A percentile compares a stretch with the other conserved stretches of the same genome.
phyloP scores from a whole-genome alignment of 2,329 filamentous ascomycete species.

The Nannizzia gypsea region DNA sequence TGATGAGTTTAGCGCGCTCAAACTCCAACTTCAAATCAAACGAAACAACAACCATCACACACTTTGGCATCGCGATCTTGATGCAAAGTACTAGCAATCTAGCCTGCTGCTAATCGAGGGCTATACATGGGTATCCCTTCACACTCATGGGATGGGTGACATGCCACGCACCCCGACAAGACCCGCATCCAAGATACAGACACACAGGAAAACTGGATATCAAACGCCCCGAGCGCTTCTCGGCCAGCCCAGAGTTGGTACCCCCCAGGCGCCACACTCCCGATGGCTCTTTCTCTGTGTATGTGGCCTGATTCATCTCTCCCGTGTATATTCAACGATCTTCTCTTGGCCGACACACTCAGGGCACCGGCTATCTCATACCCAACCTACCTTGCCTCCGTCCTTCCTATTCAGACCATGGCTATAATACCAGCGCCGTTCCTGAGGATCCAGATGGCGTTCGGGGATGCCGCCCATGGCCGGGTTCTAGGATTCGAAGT shows the following conservation, averaged over 20 bases:
- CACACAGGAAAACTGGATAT: constrained; percentile 1
- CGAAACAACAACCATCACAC: neutral
- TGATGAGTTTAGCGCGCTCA: neutral
- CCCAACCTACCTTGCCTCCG: neutral
- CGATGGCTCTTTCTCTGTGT: neutral
- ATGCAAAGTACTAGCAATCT: neutral
- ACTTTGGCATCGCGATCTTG: constrained; percentile 2
- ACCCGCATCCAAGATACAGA: neutral
- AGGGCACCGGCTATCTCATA: neutral
- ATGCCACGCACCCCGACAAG: neutral
- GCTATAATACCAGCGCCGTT: neutral
- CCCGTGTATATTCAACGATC: neutral
- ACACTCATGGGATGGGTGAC: constrained; percentile 1
- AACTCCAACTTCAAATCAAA: constrained; percentile 4
- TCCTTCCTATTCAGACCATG: constrained; percentile 3
- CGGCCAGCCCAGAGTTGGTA: neutral
- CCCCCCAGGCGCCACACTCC: neutral
- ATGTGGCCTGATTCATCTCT: neutral
- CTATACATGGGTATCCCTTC: constrained; percentile 7
- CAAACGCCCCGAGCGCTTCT: constrained; percentile 1
- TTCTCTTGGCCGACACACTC: neutral
- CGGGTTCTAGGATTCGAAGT: neutral
- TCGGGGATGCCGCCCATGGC: neutral
- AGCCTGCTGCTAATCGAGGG: neutral
- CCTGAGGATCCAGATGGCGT: neutral